Base-by-base conservation (phyloP, 192 early-diverging fungal species). In the Dissophora globulifera region DNA sequence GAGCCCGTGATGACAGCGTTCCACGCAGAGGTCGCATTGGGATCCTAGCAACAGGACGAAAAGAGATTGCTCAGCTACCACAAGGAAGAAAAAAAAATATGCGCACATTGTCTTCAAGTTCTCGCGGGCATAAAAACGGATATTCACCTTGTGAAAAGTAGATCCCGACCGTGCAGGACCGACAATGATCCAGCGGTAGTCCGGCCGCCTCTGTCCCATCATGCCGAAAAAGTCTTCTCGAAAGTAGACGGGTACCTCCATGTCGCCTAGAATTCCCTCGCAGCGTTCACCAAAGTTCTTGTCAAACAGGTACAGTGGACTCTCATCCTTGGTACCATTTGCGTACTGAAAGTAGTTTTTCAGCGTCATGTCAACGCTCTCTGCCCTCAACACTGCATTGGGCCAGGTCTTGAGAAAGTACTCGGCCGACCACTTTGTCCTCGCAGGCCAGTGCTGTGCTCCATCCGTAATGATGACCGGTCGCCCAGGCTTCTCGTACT, bases 21-120 rank as follows among this genome's bases (percentile, higher is more conserved):
- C 89, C 90, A 92, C 0, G 90, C 90, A 19, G 81, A 85, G 12
- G 90, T 92, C 1, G 84, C 79, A 78, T 92, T 92, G 11, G 91
- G 91, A 59, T 92, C 91, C 71, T 79, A 58, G 2, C 23, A 32
- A 50, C 40, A 35, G 16, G 27, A 1, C 9, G 42, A 15, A 7
- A 1, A 43, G 47, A 50, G 30, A 60, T 27, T 23, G 27, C 20
- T 29, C 10, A 26, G 16, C n/a, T n/a, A n/a, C n/a, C n/a, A n/a
- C n/a, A n/a, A n/a, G n/a, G n/a, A n/a, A n/a, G n/a, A n/a, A n/a
- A n/a, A n/a, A n/a, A n/a, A n/a, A n/a, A n/a, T n/a, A n/a, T n/a
- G n/a, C n/a, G n/a, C n/a, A n/a, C n/a, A n/a, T n/a, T n/a, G n/a
- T n/a, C n/a, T n/a, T n/a, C n/a, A n/a, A n/a, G n/a, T n/a, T n/a